Base-by-base conservation (phyloP, 176 grass and related monocot genomes). In the Triticum dicoccoides region DNA sequence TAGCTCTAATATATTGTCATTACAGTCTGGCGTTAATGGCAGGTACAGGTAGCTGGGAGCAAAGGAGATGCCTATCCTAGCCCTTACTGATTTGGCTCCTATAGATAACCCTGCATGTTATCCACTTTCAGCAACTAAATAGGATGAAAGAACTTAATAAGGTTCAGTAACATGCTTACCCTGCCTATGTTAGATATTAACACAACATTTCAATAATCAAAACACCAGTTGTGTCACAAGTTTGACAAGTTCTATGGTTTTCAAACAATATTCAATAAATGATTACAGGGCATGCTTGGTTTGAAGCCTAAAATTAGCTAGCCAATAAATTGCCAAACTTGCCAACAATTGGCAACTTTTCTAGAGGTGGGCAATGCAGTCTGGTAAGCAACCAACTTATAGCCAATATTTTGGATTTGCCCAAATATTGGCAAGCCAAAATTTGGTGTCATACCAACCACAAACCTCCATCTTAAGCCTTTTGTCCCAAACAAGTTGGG, bases 251-350 rank as follows among this genome's bases (percentile, higher is more conserved):
- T 47, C 33, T 65, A 59, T n/a, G 23, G 33, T 56, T 24, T 52
- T 17, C 2, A 69, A 77, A 83, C 33, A 83, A 87, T 82, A 76
- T 34, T 83, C 8, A 61, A 35, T n/a, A 77, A 77, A 45, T 44
- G 10, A 67, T 52, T 20, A 56, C 51, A 73, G 20, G 56, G 18
- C 20, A 59, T 21, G 56, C 56, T 59, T 59, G 20, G 17, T 59
- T 59, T 21, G 18, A 8, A 21, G 20, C 56, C 56, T 54, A 59
- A 59, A 59, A 59, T 59, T 59, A 21, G 56, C 56, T 59, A 20
- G 56, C 56, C 56, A 59, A 21, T 21, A 59, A 59, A 59, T 59
- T 59, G 56, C 5, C 15, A 18, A 58, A 58, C 54, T 58, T 58
- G 54, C 18, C 18, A 20, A 59, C 56, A 59, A 59, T 59, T 59